Evolutionary conservation across 139 green algal genomes (phyloP).

Genomic region (Closterium sp.): DNA sequence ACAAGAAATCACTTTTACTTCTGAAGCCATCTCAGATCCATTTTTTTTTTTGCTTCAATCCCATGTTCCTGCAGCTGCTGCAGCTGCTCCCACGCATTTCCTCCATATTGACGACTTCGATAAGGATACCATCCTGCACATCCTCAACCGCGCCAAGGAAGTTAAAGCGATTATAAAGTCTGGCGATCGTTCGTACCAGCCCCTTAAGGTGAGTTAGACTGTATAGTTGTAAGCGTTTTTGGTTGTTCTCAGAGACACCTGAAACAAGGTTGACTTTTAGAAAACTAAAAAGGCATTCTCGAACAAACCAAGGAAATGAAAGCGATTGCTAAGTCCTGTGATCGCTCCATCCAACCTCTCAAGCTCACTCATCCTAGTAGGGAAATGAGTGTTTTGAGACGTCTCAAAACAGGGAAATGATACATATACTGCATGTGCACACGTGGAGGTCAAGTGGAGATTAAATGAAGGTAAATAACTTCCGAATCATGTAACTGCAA

Average conservation of each 20-base stretch:
- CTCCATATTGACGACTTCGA: constrained; percentile 96
- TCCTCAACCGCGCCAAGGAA: constrained; percentile 74
- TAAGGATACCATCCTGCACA: constrained; percentile 79
- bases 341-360: not conserved
- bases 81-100: constrained; percentile 59
- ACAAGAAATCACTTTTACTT: too few species aligned
- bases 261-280: too few species aligned
- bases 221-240: too few species aligned
- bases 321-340: too few species aligned
- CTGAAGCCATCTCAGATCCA: not conserved
- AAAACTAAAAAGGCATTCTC: constrained; percentile 33
- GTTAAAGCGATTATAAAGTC: constrained; percentile 82
- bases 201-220: not conserved
- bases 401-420: too few species aligned
- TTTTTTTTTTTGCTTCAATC: not conserved
- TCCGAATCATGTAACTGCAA: too few species aligned
- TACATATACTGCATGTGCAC: too few species aligned
- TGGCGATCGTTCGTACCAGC: constrained; percentile 62
- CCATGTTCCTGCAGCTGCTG: not conserved
- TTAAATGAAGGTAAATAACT: too few species aligned
- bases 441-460: too few species aligned
- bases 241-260: too few species aligned
- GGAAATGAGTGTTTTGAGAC: too few species aligned
- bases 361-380: not conserved
- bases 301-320: too few species aligned